These are phyloP conservation scores for Hypoxylon intermedium DNA, from an alignment of 495 filamentous ascomycete genomes.

Conservation along the genomic window DNA sequence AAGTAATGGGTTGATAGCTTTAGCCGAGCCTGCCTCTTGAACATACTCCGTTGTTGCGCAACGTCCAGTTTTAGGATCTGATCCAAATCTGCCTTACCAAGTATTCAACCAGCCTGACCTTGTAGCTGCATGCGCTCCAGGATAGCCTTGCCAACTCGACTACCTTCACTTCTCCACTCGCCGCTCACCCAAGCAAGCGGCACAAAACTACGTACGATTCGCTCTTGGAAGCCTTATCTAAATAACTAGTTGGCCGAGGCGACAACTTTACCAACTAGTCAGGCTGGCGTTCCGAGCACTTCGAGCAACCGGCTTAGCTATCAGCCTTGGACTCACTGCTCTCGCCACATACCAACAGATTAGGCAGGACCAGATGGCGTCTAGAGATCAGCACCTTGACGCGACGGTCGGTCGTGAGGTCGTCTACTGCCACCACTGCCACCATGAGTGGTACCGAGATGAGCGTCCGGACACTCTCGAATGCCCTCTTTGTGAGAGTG, in stretches of 20 bases:
- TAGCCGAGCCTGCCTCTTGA: slow-evolving; percentile 16
- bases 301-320: slow-evolving; percentile 55
- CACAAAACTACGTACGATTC: not conserved
- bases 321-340: slow-evolving; percentile 58
- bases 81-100: slow-evolving; percentile 25
- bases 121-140: no score
- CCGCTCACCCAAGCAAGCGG: slow-evolving; percentile 3
- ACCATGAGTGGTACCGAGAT: slow-evolving; percentile 77
- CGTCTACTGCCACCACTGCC: slow-evolving; percentile 82
- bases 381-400: slow-evolving; percentile 52
- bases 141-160: slow-evolving; percentile 23
- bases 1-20: slow-evolving; percentile 7
- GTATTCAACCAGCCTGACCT: slow-evolving; percentile 19
- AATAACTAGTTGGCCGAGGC: not conserved
- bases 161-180: slow-evolving; percentile 10
- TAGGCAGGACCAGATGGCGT: slow-evolving; percentile 44
- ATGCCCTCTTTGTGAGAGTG: slow-evolving; percentile 80
- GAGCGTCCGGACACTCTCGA: slow-evolving; percentile 61
- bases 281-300: slow-evolving; percentile 58
- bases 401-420: slow-evolving; percentile 63
- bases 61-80: no score
- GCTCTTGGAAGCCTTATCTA: not conserved
- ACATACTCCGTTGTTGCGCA: slow-evolving; percentile 8
- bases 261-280: slow-evolving; percentile 8
- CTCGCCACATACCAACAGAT: slow-evolving; percentile 53